phyloP scores from a whole-genome alignment of 176 grass and related monocot genomes.

The Oryza punctata region DNA sequence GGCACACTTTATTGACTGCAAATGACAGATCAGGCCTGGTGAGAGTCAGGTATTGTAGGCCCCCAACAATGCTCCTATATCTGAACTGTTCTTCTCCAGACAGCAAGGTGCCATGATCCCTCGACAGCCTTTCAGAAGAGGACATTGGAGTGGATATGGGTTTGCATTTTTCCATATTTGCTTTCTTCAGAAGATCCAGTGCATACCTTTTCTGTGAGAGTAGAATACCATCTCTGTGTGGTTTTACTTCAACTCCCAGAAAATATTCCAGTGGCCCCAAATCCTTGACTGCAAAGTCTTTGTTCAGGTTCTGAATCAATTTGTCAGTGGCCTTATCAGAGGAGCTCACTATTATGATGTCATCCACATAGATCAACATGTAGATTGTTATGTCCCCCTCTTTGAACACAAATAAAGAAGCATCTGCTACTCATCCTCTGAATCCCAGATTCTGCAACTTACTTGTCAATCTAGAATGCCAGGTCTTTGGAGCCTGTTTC shows the following conservation, averaged over 20 bases:
- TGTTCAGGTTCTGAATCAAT: too few relatives aligned
- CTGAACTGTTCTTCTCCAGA: neutral
- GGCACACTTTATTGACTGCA: neutral
- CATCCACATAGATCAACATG: neutral
- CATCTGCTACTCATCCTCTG: neutral
- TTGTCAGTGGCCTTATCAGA: too few relatives aligned
- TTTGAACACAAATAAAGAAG: neutral
- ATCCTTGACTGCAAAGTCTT: neutral
- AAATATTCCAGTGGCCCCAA: neutral
- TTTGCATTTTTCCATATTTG: neutral
- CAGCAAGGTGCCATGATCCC: rapidly evolving
- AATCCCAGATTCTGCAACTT: neutral
- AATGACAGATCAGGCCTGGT: neutral
- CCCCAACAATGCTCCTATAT: neutral
- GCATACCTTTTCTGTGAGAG: neutral
- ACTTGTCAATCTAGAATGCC: neutral
- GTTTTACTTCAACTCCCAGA: neutral
- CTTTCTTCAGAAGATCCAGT: neutral
- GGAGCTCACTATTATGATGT: neutral
- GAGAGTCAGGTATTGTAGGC: neutral
- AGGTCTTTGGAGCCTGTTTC: neutral
- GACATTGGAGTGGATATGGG: neutral
- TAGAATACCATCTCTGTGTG: neutral
- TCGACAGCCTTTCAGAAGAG: neutral
- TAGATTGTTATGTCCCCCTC: too few relatives aligned